phyloP scores from a whole-genome alignment of 768 basidiomycete genomes.

The Nidula microcarpa region DNA sequence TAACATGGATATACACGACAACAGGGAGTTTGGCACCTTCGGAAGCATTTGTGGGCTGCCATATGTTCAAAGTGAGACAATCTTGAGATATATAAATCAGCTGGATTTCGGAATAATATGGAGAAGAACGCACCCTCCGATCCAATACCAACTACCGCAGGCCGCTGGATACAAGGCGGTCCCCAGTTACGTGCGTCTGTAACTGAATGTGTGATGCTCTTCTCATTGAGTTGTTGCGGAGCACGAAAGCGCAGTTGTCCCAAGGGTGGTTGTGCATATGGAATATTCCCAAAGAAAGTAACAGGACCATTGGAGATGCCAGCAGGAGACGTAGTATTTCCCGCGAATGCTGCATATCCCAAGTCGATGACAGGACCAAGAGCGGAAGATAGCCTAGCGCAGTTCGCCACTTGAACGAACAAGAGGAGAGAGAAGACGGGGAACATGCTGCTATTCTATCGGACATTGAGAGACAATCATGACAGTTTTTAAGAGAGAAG shows the following conservation, averaged over 20 bases:
- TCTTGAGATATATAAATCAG: slow-evolving; percentile 14
- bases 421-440: too few species aligned
- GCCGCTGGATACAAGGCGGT: slow-evolving; percentile 40
- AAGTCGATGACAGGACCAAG: slow-evolving; percentile 35
- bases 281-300: slow-evolving; percentile 38
- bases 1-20: slow-evolving; percentile 38
- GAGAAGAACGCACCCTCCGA: slow-evolving; percentile 29
- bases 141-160: slow-evolving; percentile 41
- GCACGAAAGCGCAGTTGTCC: slow-evolving; percentile 35
- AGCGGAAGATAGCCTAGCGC: slow-evolving; percentile 8
- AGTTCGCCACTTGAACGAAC: not conserved
- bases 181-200: slow-evolving; percentile 43
- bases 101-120: not conserved
- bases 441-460: too few species aligned
- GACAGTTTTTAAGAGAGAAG: too few species aligned
- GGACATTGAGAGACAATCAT: too few species aligned
- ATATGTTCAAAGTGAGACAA: slow-evolving; percentile 37
- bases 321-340: slow-evolving; percentile 34
- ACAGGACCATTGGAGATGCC: slow-evolving; percentile 31
- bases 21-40: slow-evolving; percentile 32
- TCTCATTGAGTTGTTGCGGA: slow-evolving; percentile 31
- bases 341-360: slow-evolving; percentile 36
- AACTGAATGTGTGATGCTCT: slow-evolving; percentile 13
- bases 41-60: slow-evolving; percentile 36
- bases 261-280: slow-evolving; percentile 38